These are phyloP conservation scores for Pulicaria dysenterica DNA, from an alignment of 129 eudicot genomes.

Conservation along the genomic window DNA sequence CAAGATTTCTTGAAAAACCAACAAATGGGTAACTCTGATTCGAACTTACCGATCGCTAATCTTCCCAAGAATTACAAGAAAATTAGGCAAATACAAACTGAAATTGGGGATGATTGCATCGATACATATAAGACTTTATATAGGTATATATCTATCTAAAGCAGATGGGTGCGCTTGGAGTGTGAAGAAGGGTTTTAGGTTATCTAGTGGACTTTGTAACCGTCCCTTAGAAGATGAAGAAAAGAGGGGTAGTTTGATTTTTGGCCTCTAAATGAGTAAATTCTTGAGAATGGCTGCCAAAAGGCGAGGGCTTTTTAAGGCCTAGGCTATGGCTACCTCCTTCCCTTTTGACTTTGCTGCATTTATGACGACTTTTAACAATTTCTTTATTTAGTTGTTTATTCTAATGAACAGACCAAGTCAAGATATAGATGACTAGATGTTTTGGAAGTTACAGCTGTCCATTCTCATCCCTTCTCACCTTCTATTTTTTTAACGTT, in stretches of 20 bases:
- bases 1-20: constrained; percentile 21
- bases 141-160: background rate
- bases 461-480: no score
- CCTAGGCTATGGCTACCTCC: constrained; percentile 25
- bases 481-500: no score
- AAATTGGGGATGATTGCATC: constrained; percentile 21
- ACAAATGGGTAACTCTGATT: constrained; percentile 26
- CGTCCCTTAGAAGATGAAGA: constrained; percentile 17
- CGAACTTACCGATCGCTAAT: constrained; percentile 56
- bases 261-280: constrained; percentile 22
- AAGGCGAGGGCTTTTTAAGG: constrained; percentile 41
- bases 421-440: background rate
- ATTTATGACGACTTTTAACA: constrained; percentile 33
- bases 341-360: constrained; percentile 52
- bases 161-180: constrained; percentile 8
- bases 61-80: constrained; percentile 25
- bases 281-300: constrained; percentile 48
- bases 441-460: background rate
- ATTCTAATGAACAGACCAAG: constrained; percentile 1
- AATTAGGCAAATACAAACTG: constrained; percentile 10
- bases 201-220: constrained; percentile 33
- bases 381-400: constrained; percentile 15
- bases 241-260: constrained; percentile 6
- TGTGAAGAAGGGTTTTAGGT: constrained; percentile 40
- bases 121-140: background rate